These are phyloP conservation scores for Aspergillus baeticus DNA, from an alignment of 495 filamentous ascomycete genomes.

Conservation along the genomic window DNA sequence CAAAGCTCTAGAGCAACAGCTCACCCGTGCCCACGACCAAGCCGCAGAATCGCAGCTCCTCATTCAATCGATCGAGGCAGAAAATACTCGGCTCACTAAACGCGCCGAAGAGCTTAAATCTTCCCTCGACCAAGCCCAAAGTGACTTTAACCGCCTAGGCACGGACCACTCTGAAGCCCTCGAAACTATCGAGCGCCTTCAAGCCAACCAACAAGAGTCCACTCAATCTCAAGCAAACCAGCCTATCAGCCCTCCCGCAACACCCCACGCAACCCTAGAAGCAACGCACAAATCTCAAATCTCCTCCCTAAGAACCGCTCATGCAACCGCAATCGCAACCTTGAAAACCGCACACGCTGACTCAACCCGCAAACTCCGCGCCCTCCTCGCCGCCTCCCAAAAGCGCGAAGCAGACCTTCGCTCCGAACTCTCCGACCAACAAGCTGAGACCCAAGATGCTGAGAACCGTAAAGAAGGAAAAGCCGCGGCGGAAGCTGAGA, in stretches of 20 bases:
- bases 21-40: conserved; percentile 34
- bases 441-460: conserved; percentile 19
- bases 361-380: conserved; percentile 40
- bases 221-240: conserved; percentile 34
- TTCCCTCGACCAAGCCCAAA: conserved; percentile 32
- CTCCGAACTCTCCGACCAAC: conserved; percentile 34
- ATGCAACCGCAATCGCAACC: conserved; percentile 37
- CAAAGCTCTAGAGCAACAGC: conserved; percentile 35
- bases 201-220: conserved; percentile 62
- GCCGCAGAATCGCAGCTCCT: conserved; percentile 41
- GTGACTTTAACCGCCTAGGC: conserved; percentile 34
- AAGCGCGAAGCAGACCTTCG: conserved; percentile 44
- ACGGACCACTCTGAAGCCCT: conserved; percentile 43
- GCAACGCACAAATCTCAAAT: conserved; percentile 40
- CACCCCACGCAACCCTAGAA: conserved; percentile 27
- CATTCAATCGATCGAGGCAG: conserved; percentile 45
- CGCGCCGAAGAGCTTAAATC: conserved; percentile 36
- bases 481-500: conserved; percentile 7
- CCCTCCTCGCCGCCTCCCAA: conserved; percentile 39
- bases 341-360: conserved; percentile 44
- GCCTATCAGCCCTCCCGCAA: conserved; percentile 23
- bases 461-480: background rate
- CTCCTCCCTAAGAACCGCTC: conserved; percentile 36
- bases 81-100: conserved; percentile 42
- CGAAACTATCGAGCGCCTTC: conserved; percentile 80